These are phyloP conservation scores for Vaccinium myrtillus DNA, from an alignment of 148 eudicot species.

Conservation along the genomic window DNA sequence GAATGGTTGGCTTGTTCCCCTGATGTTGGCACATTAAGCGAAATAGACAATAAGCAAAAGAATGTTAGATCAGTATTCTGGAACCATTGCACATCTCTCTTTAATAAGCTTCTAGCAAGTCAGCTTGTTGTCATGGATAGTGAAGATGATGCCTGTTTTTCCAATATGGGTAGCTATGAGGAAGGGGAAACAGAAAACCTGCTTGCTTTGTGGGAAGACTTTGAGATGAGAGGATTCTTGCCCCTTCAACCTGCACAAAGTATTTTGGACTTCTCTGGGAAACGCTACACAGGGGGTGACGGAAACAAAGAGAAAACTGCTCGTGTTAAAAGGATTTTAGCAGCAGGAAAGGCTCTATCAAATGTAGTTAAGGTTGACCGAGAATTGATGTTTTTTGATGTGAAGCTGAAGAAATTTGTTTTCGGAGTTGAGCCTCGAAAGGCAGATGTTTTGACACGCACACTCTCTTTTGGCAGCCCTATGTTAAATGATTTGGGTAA, in stretches of 20 bases:
- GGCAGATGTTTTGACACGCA: constrained; percentile 21
- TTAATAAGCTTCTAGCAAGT: constrained; percentile 48
- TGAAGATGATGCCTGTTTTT: constrained; percentile 51
- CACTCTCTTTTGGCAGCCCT: constrained; percentile 19
- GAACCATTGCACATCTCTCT: constrained; percentile 44
- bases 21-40: constrained; percentile 40
- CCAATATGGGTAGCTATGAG: constrained; percentile 48
- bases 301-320: constrained; percentile 50
- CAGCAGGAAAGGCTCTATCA: constrained; percentile 50
- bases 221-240: constrained; percentile 57
- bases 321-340: constrained; percentile 50
- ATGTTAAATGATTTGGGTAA: constrained; percentile 16
- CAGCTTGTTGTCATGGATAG: constrained; percentile 31
- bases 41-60: constrained; percentile 31
- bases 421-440: constrained; percentile 36
- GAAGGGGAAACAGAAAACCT: constrained; percentile 48
- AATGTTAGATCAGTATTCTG: constrained; percentile 41
- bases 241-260: constrained; percentile 59
- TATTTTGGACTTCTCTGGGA: constrained; percentile 52
- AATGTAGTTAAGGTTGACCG: constrained; percentile 48
- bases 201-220: constrained; percentile 57
- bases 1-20: constrained; percentile 63
- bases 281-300: constrained; percentile 33
- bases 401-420: constrained; percentile 38
- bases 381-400: constrained; percentile 37